Evolutionary conservation across 2,329 filamentous ascomycete species (phyloP).

Genomic region (Stenocarpella maydis): DNA sequence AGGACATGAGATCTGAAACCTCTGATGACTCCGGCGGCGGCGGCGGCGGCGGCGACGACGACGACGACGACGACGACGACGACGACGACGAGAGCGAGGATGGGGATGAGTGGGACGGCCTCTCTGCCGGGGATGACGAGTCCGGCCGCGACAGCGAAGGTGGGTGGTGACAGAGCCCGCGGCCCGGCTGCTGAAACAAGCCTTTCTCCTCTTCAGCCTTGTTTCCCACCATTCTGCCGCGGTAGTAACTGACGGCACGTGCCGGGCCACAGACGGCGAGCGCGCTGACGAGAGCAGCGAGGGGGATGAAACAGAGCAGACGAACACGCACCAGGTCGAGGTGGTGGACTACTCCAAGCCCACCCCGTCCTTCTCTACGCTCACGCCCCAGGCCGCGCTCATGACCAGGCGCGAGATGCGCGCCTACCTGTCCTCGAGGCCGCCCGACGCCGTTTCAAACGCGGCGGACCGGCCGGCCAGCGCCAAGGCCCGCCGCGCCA

Average conservation of each 20-base stretch:
- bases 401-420: slow-evolving; percentile 77
- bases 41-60: slow-evolving; percentile 47
- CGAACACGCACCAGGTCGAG: slow-evolving; percentile 52
- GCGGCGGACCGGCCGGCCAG: slow-evolving; percentile 26
- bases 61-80: slow-evolving; percentile 47
- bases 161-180: background rate
- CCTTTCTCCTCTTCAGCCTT: background rate
- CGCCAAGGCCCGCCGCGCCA: slow-evolving; percentile 40
- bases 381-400: slow-evolving; percentile 43
- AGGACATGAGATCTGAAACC: slow-evolving; percentile 34
- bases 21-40: slow-evolving; percentile 28
- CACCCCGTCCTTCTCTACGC: slow-evolving; percentile 44
- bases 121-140: slow-evolving; percentile 62
- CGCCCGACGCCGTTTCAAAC: slow-evolving; percentile 47
- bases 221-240: background rate
- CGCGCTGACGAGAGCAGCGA: slow-evolving; percentile 40
- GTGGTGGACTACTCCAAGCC: slow-evolving; percentile 67
- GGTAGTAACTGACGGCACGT: slow-evolving; percentile 19
- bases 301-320: slow-evolving; percentile 35
- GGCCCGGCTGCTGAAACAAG: slow-evolving; percentile 14
- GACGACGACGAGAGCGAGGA: slow-evolving; percentile 47
- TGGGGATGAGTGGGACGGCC: slow-evolving; percentile 66
- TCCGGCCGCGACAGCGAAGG: slow-evolving; percentile 35
- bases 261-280: slow-evolving; percentile 37
- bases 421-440: slow-evolving; percentile 75